Percentiles rank a stretch among this genome's conserved stretches.
Evolutionary conservation across 192 early-diverging fungal species (phyloP).

Genomic region (Globomyces pollinis-pini): DNA sequence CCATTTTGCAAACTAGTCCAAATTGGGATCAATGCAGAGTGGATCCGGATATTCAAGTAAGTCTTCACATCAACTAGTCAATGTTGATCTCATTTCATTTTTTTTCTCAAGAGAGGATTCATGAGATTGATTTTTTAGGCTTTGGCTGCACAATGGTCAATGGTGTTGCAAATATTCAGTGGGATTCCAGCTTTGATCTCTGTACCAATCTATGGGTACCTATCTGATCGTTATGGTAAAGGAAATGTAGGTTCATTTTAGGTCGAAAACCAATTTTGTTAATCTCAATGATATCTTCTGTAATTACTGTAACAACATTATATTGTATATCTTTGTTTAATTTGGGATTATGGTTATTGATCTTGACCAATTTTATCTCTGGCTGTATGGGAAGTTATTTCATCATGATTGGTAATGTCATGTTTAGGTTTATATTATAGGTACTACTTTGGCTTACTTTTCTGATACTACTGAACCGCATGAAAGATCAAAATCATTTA

Average conservation of each 20-base stretch:
- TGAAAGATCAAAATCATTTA: constrained; percentile 20
- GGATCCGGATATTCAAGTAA: constrained; percentile 16
- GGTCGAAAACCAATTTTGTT: constrained; percentile 27
- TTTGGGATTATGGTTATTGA: constrained; percentile 28
- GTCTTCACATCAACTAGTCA: no score
- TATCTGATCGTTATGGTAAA: constrained; percentile 32
- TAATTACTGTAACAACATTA: constrained; percentile 17
- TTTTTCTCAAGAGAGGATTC: constrained; percentile 1
- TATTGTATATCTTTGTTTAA: constrained; percentile 20
- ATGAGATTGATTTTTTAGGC: no score
- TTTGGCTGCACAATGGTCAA: constrained; percentile 27
- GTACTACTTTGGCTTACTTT: constrained; percentile 28
- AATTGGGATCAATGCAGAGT: constrained; percentile 13
- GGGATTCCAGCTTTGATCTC: constrained; percentile 27
- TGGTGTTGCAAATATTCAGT: constrained; percentile 22
- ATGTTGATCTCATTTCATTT: not conserved
- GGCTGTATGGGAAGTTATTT: constrained; percentile 28
- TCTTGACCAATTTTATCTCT: constrained; percentile 19
- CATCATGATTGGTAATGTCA: constrained; percentile 12
- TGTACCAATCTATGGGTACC: constrained; percentile 21
- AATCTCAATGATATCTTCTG: constrained; percentile 17
- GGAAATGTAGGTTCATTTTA: no score
- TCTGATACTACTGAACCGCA: constrained; percentile 23
- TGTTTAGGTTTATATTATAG: no score
- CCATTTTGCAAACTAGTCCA: not conserved